These are phyloP conservation scores for Pseudozyma sp. DNA, from an alignment of 1,284 basidiomycete genomes.

Conservation along the genomic window DNA sequence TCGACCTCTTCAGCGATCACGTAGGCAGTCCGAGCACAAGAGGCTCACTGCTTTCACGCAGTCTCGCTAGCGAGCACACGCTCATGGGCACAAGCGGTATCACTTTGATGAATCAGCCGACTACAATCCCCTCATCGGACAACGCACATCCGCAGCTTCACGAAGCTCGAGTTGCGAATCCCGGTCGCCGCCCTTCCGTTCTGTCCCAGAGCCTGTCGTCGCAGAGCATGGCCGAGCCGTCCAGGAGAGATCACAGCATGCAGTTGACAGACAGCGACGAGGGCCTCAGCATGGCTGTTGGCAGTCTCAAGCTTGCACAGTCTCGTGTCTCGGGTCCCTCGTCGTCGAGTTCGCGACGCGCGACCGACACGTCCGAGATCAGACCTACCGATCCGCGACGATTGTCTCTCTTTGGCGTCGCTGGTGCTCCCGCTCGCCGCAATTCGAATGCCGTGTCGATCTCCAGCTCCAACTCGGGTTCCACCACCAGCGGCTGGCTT, in stretches of 20 bases:
- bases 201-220: conserved; percentile 33
- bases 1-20: conserved; percentile 50
- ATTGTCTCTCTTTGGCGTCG: conserved; percentile 41
- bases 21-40: conserved; percentile 42
- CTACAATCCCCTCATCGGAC: conserved; percentile 3
- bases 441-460: conserved; percentile 44
- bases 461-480: conserved; percentile 39
- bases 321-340: conserved; percentile 31
- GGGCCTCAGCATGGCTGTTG: conserved; percentile 45
- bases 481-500: conserved; percentile 48
- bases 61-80: conserved; percentile 55
- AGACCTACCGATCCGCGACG: conserved; percentile 24
- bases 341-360: conserved; percentile 14
- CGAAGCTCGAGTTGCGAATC: background rate
- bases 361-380: conserved; percentile 19
- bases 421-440: conserved; percentile 25
- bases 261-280: conserved; percentile 9
- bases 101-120: conserved; percentile 37
- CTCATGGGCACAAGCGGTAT: conserved; percentile 53
- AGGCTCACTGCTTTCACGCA: conserved; percentile 43
- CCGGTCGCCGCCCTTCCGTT: conserved; percentile 15
- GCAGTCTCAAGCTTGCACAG: conserved; percentile 51
- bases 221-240: conserved; percentile 20
- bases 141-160: conserved; percentile 12
- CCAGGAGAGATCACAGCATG: conserved; percentile 2